A percentile compares a stretch with the other conserved stretches of the same genome.
Conservation (phyloP, 441 rosid genomes). For the Eruca vesicaria region DNA sequence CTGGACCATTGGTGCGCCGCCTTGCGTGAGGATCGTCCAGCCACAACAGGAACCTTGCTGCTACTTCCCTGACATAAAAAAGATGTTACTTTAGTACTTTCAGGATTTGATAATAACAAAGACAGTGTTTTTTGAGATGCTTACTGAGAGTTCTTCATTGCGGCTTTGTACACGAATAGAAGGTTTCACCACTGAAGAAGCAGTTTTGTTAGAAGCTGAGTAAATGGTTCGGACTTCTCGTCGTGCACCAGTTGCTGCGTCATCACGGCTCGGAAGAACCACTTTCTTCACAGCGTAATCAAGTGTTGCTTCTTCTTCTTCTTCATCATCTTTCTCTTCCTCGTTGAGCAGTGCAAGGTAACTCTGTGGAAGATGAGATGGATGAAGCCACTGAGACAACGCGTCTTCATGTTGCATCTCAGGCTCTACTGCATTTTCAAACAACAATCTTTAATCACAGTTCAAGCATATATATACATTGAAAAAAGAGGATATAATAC, state of each 20-base stretch:
- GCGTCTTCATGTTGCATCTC: slow-evolving; percentile 30
- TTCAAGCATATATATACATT: neutral
- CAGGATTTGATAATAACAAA: neutral
- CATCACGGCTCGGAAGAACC: slow-evolving; percentile 8
- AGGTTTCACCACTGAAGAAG: slow-evolving; percentile 17
- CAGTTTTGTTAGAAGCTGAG: neutral
- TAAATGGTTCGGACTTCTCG: neutral
- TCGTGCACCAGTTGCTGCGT: neutral
- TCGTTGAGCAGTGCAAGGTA: slow-evolving; percentile 32
- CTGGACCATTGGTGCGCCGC: neutral
- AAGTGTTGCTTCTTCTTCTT: neutral
- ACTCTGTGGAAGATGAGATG: slow-evolving; percentile 25
- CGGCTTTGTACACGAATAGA: slow-evolving; percentile 26
- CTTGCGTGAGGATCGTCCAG: neutral
- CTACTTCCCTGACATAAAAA: slow-evolving; percentile 3
- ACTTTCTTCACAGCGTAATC: slow-evolving; percentile 1
- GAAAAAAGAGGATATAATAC: too few relatives aligned
- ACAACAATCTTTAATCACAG: neutral
- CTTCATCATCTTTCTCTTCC: slow-evolving; percentile 1
- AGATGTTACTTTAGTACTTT: neutral
- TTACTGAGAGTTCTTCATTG: slow-evolving; percentile 13
- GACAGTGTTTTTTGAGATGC: neutral
- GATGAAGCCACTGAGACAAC: slow-evolving; percentile 33
- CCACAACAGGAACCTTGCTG: neutral
- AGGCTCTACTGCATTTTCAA: slow-evolving; percentile 40